Evolutionary conservation across 345 rosid species (phyloP), one percentile per base, ranked within the genome.

Genomic region (Nephelium lappaceum): DNA sequence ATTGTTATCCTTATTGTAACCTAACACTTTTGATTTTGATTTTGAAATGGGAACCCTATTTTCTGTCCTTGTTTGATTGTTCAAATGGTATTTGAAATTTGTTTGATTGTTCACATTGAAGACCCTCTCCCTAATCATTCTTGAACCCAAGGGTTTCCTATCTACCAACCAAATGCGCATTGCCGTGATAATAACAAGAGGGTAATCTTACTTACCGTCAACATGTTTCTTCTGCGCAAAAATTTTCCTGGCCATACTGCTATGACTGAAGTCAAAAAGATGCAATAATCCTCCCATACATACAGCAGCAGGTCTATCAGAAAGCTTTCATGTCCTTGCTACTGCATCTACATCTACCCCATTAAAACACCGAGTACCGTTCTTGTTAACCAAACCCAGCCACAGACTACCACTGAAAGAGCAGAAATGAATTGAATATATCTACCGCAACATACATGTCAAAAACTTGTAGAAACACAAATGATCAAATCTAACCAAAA

Each of bases 251-350:
- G 96, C 92, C 88, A 89, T 89, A 81, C 69, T 85, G 73, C 86
- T 80, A 72, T 80, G 89, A 31, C 86, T 87, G 73, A 89, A 87
- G 80, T 89, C 80, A 76, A 93, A 90, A 81, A 90, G 78, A 62
- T 81, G 91, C 38, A 88, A 83, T 80, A 91, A 75, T 72, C 95
- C 88, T 84, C 93, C 93, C 97, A 89, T 90, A 74, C 97, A 89
- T 90, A 74, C 89, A 81, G 80, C 83, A 63, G 72, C 15, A 65
- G 71, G 63, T 75, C 80, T 68, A 78, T 80, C 77, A 70, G 73
- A 71, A 66, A 10, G 47, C 60, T 49, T 76, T 64, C 81, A 80
- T 69, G 67, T 68, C 69, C 38, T 67, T 51, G 64, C 53, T 15
- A 41, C 38, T 16, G 19, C 80, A 70, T 72, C 69, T 43, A 41